phyloP scores from a whole-genome alignment of 371 early-diverging fungal species.

The Mortierella sp. region DNA sequence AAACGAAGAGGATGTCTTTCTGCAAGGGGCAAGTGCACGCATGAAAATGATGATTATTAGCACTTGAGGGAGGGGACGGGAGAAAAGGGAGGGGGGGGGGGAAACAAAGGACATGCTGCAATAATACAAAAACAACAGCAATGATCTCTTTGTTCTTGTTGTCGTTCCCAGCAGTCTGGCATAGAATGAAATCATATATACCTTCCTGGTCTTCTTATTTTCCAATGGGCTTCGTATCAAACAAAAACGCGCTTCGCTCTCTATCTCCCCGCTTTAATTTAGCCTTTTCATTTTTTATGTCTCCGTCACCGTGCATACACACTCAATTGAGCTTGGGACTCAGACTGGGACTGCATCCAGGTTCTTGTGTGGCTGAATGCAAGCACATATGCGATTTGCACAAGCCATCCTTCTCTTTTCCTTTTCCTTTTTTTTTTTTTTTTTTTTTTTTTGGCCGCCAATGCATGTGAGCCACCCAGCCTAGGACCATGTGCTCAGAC shows the following conservation, averaged over 20 bases:
- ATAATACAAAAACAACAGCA: background rate
- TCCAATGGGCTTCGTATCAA: background rate
- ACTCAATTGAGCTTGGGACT: background rate
- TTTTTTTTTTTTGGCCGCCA: background rate
- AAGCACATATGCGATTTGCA: background rate
- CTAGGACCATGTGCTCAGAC: background rate
- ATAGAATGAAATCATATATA: background rate
- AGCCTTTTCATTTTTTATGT: background rate
- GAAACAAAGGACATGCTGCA: background rate
- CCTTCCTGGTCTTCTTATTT: background rate
- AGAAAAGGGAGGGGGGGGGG: background rate
- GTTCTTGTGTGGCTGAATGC: background rate
- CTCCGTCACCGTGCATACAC: constrained; percentile 5
- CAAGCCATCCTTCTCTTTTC: background rate
- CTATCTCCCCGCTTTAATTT: background rate
- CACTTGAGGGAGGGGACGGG: background rate
- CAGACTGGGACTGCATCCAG: constrained; percentile 1
- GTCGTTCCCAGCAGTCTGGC: background rate
- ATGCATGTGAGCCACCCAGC: background rate
- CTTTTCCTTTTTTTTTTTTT: background rate
- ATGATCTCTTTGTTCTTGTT: background rate
- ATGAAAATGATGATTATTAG: background rate
- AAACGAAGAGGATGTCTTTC: too few relatives aligned
- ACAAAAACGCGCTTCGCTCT: background rate
- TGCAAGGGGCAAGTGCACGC: too few relatives aligned